These are phyloP conservation scores for Monosporascus cannonballus DNA, from an alignment of 2,329 filamentous ascomycete species.

Conservation along the genomic window DNA sequence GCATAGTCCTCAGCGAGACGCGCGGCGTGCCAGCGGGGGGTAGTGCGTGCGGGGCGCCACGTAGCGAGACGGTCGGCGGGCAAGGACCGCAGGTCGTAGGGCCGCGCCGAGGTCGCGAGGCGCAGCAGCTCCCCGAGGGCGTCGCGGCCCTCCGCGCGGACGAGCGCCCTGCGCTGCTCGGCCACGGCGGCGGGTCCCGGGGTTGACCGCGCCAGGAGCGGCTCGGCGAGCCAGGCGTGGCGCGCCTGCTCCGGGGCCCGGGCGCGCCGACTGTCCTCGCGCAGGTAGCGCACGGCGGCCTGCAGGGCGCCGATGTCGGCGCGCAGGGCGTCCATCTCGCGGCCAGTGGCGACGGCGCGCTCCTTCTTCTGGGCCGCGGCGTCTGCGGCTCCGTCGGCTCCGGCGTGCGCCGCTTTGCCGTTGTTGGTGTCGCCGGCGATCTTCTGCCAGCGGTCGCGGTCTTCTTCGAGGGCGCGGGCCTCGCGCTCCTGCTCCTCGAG, in stretches of 20 bases:
- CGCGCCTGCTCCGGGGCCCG: slow-evolving; percentile 49
- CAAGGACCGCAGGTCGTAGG: slow-evolving; percentile 54
- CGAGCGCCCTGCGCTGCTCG: slow-evolving; percentile 53
- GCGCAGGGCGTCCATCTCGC: slow-evolving; percentile 67
- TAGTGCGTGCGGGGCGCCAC: slow-evolving; percentile 60
- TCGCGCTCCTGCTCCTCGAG: slow-evolving; percentile 63
- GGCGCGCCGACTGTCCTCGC: slow-evolving; percentile 60
- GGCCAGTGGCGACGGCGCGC: slow-evolving; percentile 61
- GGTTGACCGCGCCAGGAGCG: slow-evolving; percentile 41
- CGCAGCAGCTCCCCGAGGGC: slow-evolving; percentile 59
- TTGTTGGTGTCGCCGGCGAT: slow-evolving; percentile 54
- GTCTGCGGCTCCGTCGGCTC: slow-evolving; percentile 35
- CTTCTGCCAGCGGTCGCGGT: slow-evolving; percentile 67
- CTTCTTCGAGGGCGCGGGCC: slow-evolving; percentile 56
- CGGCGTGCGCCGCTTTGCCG: slow-evolving; percentile 35
- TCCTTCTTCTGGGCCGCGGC: slow-evolving; percentile 51
- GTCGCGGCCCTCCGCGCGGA: slow-evolving; percentile 57
- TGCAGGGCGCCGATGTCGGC: slow-evolving; percentile 61
- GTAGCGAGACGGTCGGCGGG: slow-evolving; percentile 51
- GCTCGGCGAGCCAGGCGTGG: slow-evolving; percentile 59
- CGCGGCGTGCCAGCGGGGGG: slow-evolving; percentile 61
- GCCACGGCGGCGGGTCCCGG: slow-evolving; percentile 39
- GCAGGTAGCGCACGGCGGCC: slow-evolving; percentile 60
- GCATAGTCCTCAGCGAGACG: slow-evolving; percentile 60
- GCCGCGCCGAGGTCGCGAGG: slow-evolving; percentile 47